Percentiles rank a stretch among this genome's conserved stretches.
Evolutionary conservation across 805 yeast genomes (phyloP).

Genomic region (Ogataea ramenticola): DNA sequence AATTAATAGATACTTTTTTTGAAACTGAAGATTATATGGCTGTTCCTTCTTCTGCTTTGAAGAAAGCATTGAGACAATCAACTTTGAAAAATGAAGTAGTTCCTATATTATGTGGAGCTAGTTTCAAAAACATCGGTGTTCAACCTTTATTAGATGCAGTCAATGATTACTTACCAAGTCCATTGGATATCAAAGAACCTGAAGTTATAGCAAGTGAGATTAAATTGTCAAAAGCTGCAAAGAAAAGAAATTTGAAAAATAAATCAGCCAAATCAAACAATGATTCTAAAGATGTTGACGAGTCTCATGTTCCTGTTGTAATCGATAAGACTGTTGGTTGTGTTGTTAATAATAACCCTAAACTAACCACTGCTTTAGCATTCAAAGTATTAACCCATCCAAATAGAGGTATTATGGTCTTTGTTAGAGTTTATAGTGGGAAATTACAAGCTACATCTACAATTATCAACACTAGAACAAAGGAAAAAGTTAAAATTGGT

Average conservation of each 20-base stretch:
- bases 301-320: slow-evolving; percentile 22
- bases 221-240: too few species aligned
- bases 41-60: slow-evolving; percentile 50
- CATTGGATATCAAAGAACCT: slow-evolving; percentile 56
- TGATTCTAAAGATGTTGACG: too few species aligned
- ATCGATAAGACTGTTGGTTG: slow-evolving; percentile 40
- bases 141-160: slow-evolving; percentile 90
- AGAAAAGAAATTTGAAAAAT: slow-evolving; percentile 12
- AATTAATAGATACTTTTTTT: slow-evolving; percentile 66
- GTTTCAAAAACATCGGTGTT: slow-evolving; percentile 88
- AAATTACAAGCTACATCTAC: slow-evolving; percentile 53
- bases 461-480: slow-evolving; percentile 63
- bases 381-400: slow-evolving; percentile 89
- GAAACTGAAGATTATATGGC: slow-evolving; percentile 67
- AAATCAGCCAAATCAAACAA: too few species aligned
- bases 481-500: slow-evolving; percentile 56
- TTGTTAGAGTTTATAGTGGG: slow-evolving; percentile 86
- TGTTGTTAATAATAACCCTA: slow-evolving; percentile 47
- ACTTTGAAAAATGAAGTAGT: slow-evolving; percentile 52
- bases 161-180: slow-evolving; percentile 73
- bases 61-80: slow-evolving; percentile 52
- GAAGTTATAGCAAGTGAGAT: slow-evolving; percentile 27
- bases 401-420: slow-evolving; percentile 74
- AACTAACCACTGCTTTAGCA: slow-evolving; percentile 71
- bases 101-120: slow-evolving; percentile 90